Percentiles rank a stretch among this genome's conserved stretches.
phyloP scores from a whole-genome alignment of 2,329 filamentous ascomycete genomes.

The Neopestalotiopsis rosae region DNA sequence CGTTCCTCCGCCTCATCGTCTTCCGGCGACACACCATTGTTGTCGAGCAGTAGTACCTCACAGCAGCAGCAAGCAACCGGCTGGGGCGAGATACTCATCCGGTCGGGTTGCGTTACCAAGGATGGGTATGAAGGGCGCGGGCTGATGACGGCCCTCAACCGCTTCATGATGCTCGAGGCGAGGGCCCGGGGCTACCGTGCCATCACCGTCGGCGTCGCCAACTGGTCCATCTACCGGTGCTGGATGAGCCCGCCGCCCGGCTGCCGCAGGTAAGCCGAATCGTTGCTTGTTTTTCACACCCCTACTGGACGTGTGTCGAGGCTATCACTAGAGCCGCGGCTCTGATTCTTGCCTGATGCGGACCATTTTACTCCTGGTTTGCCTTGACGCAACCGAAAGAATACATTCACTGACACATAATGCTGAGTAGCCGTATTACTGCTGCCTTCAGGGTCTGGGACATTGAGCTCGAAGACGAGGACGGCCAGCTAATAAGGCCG shows the following conservation, averaged over 20 bases:
- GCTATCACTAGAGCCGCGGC: too few species aligned
- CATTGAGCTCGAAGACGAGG: conserved; percentile 18
- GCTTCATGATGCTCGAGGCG: conserved; percentile 30
- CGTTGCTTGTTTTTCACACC: too few species aligned
- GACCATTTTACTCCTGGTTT: too few species aligned
- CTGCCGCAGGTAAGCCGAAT: background rate
- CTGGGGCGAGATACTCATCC: conserved; percentile 26
- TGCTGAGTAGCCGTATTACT: background rate
- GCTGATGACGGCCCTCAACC: conserved; percentile 28
- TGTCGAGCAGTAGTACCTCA: background rate
- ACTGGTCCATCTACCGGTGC: conserved; percentile 16
- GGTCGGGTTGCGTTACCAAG: conserved; percentile 27
- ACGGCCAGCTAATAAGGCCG: conserved; percentile 8
- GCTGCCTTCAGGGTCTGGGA: conserved; percentile 3
- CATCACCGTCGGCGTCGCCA: conserved; percentile 20
- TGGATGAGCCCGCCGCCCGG: conserved; percentile 19
- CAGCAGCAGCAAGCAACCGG: conserved; percentile 23
- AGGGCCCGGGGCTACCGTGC: conserved; percentile 27
- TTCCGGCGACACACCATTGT: too few species aligned
- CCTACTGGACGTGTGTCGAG: too few species aligned
- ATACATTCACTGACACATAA: too few species aligned
- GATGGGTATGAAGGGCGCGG: conserved; percentile 26
- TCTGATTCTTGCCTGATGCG: too few species aligned
- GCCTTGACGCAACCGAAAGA: too few species aligned
- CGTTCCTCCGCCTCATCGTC: too few species aligned